Conservation (phyloP, 1,139 yeast species). For the Candida smagusa region DNA sequence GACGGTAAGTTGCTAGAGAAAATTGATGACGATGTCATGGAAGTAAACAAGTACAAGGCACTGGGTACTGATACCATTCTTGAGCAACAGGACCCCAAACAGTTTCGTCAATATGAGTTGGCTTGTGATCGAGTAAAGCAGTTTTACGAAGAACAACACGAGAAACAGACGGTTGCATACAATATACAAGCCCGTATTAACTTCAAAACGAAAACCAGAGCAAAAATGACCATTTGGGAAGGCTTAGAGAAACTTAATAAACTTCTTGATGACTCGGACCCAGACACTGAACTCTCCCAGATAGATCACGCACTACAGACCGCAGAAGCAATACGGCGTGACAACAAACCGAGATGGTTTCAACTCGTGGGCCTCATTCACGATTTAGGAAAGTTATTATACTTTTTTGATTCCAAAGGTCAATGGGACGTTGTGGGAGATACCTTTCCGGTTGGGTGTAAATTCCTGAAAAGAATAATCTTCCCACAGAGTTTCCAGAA, state of each 20-base stretch:
- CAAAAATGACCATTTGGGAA: conserved; percentile 70
- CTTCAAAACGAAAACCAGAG: conserved; percentile 64
- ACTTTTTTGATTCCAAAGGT: conserved; percentile 68
- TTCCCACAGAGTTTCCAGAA: conserved; percentile 57
- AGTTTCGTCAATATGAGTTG: conserved; percentile 63
- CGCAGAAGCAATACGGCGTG: conserved; percentile 69
- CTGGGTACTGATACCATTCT: neutral
- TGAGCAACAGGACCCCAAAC: conserved; percentile 27
- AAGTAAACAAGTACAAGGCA: conserved; percentile 27
- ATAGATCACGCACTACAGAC: conserved; percentile 76
- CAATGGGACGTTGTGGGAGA: conserved; percentile 87
- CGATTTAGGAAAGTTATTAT: conserved; percentile 65
- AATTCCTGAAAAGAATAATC: conserved; percentile 57
- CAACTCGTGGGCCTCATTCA: conserved; percentile 71
- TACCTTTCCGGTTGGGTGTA: conserved; percentile 74
- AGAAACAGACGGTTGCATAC: conserved; percentile 68
- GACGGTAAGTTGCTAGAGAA: conserved; percentile 26
- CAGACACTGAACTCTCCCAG: conserved; percentile 71
- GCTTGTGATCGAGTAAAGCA: conserved; percentile 68
- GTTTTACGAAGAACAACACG: conserved; percentile 68
- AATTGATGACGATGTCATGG: conserved; percentile 34
- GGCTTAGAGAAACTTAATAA: conserved; percentile 62
- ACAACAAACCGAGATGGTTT: conserved; percentile 72
- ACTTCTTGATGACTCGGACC: conserved; percentile 68
- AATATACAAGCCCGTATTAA: conserved; percentile 69